phyloP scores from a whole-genome alignment of 768 basidiomycete species.

The Psilocybe tampanensis region DNA sequence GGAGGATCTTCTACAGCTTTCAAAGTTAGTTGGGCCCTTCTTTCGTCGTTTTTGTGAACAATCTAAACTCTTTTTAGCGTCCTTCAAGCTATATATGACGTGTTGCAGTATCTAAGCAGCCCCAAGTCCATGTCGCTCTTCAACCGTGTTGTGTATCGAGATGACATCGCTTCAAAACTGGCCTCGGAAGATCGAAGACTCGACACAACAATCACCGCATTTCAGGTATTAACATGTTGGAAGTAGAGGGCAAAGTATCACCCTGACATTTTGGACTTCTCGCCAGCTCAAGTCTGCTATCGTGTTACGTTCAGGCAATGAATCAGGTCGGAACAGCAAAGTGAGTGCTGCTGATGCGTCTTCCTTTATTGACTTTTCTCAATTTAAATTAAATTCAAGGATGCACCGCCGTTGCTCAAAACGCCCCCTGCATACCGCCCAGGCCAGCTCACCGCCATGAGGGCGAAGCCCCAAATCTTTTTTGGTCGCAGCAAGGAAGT shows the following conservation, averaged over 20 bases:
- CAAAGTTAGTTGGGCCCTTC: constrained; percentile 15
- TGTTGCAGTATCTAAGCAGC: constrained; percentile 14
- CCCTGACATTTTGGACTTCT: not conserved
- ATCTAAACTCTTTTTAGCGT: constrained; percentile 13
- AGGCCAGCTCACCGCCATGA: not conserved
- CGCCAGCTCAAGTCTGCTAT: constrained; percentile 19
- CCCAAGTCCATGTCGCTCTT: constrained; percentile 17
- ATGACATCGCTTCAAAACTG: constrained; percentile 19
- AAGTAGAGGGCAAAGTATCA: not conserved
- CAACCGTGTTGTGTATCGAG: constrained; percentile 20
- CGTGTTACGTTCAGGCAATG: constrained; percentile 8
- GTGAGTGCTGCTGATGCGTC: not conserved
- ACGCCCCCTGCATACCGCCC: not conserved
- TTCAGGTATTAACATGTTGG: constrained; percentile 19
- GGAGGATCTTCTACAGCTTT: constrained; percentile 21
- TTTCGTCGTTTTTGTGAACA: not conserved
- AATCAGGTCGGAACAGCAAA: not conserved
- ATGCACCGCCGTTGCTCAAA: not conserved
- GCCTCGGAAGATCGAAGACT: constrained; percentile 27
- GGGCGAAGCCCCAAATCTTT: constrained; percentile 26
- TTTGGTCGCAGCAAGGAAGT: constrained; percentile 29
- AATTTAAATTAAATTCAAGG: not conserved
- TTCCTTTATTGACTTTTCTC: not conserved
- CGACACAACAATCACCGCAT: constrained; percentile 29
- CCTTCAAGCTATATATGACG: constrained; percentile 21